These are phyloP conservation scores for Leptomonas seymouri DNA, from an alignment of 208 protist species.

Conservation along the genomic window DNA sequence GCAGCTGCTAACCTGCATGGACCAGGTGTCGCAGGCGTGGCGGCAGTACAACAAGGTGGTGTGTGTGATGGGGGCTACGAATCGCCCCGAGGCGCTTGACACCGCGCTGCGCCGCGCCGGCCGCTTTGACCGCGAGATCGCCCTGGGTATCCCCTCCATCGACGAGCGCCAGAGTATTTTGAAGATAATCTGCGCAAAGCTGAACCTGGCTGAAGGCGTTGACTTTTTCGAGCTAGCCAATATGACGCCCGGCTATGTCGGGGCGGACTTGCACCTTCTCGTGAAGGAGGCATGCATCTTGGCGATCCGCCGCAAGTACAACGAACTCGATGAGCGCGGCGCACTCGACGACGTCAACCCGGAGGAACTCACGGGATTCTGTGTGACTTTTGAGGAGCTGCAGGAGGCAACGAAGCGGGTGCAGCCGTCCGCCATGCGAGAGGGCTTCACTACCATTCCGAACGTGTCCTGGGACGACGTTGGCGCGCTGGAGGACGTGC, in stretches of 20 bases:
- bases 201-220: slow-evolving; percentile 87
- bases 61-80: slow-evolving; percentile 96
- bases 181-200: slow-evolving; percentile 74
- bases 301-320: slow-evolving; percentile 86
- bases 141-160: slow-evolving; percentile 96
- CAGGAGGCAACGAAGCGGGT: slow-evolving; percentile 94
- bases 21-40: slow-evolving; percentile 93
- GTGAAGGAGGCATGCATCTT: slow-evolving; percentile 94
- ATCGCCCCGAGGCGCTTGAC: slow-evolving; percentile 97
- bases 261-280: slow-evolving; percentile 97
- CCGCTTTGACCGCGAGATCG: slow-evolving; percentile 98
- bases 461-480: slow-evolving; percentile 98
- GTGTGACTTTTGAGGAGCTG: slow-evolving; percentile 83
- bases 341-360: slow-evolving; percentile 27
- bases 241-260: slow-evolving; percentile 98
- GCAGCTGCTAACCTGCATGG: slow-evolving; percentile 99
- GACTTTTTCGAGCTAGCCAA: slow-evolving; percentile 95
- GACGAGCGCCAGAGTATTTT: slow-evolving; percentile 91
- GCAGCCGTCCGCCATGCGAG: slow-evolving; percentile 97
- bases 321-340: slow-evolving; percentile 56
- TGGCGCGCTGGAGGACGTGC: slow-evolving; percentile 96
- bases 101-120: slow-evolving; percentile 96
- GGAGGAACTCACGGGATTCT: slow-evolving; percentile 67
- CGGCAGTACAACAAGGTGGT: slow-evolving; percentile 89
- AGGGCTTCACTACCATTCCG: slow-evolving; percentile 96